These are phyloP conservation scores for Aspergillus arachidicola DNA, from an alignment of 2,329 filamentous ascomycete species.

Conservation along the genomic window DNA sequence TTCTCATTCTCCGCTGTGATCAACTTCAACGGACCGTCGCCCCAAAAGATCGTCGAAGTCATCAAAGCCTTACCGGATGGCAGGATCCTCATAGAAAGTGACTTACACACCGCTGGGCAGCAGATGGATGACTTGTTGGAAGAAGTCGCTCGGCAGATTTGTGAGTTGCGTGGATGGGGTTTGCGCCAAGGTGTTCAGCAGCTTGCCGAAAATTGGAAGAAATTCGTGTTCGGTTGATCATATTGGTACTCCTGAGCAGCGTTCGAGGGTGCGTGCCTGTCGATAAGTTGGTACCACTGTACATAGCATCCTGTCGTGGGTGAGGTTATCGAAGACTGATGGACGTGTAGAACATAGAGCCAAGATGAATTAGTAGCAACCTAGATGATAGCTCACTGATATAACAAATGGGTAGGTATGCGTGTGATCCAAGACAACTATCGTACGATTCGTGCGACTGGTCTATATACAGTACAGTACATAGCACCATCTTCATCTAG, in stretches of 20 bases:
- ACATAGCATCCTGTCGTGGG: not conserved
- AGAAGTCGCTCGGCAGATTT: slow-evolving; percentile 74
- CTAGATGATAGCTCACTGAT: not conserved
- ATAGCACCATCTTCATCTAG: not conserved
- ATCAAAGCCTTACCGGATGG: slow-evolving; percentile 75
- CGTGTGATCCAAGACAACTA: not conserved
- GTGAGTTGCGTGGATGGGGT: slow-evolving; percentile 74
- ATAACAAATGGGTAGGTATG: not conserved
- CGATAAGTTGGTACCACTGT: not conserved
- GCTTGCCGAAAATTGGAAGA: slow-evolving; percentile 74
- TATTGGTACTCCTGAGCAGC: not conserved
- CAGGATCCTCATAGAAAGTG: slow-evolving; percentile 82
- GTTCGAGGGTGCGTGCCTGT: not conserved
- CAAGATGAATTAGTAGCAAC: not conserved
- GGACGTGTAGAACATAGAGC: not conserved
- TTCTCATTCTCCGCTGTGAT: slow-evolving; percentile 87
- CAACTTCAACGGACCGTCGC: slow-evolving; percentile 65
- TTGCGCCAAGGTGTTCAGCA: slow-evolving; percentile 69
- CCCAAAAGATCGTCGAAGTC: slow-evolving; percentile 64
- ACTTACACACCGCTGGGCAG: slow-evolving; percentile 79
- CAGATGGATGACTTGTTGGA: slow-evolving; percentile 79
- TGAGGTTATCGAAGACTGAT: not conserved
- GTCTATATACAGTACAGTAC: not conserved
- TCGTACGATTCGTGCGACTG: not conserved
- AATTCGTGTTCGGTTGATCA: slow-evolving; percentile 68